A percentile compares a stretch with the other conserved stretches of the same genome.
Conservation (phyloP, 2,329 filamentous ascomycete species). For the Calonectria ilicicola region DNA sequence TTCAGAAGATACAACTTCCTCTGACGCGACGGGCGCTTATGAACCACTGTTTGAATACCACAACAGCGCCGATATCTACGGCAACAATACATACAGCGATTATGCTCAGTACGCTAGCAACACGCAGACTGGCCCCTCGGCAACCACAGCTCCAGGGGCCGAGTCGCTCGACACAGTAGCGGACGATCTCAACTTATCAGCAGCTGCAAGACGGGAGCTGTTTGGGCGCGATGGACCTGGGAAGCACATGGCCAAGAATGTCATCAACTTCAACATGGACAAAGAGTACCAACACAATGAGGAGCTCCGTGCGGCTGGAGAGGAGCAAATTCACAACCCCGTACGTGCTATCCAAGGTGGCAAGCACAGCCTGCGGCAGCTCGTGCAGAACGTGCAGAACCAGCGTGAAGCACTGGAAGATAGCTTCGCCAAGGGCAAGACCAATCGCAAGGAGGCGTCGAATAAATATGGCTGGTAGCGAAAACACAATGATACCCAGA, state of each 20-base stretch:
- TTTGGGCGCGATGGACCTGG: conserved; percentile 75
- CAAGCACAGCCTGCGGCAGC: conserved; percentile 89
- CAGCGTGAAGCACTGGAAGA: conserved; percentile 93
- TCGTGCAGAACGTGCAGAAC: conserved; percentile 84
- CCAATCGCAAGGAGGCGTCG: conserved; percentile 84
- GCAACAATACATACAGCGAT: conserved; percentile 44
- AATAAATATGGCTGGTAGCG: conserved; percentile 83
- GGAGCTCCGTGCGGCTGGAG: conserved; percentile 75
- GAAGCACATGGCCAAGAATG: conserved; percentile 59
- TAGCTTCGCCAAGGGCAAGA: conserved; percentile 85
- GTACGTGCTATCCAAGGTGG: conserved; percentile 84
- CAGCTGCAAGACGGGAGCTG: conserved; percentile 82
- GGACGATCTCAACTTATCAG: conserved; percentile 81
- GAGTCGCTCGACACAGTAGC: conserved; percentile 79
- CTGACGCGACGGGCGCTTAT: conserved; percentile 53
- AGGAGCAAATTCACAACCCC: conserved; percentile 82
- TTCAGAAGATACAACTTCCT: conserved; percentile 35
- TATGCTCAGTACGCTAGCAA: conserved; percentile 45
- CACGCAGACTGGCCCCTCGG: conserved; percentile 47
- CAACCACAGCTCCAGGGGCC: conserved; percentile 42
- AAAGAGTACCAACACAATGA: conserved; percentile 90
- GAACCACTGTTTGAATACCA: conserved; percentile 63
- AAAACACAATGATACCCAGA: conserved; percentile 39
- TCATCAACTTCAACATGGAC: conserved; percentile 91
- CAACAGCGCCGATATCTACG: conserved; percentile 32